Evolutionary conservation across 208 protist genomes (phyloP).

Genomic region (Trypanosoma vivax): DNA sequence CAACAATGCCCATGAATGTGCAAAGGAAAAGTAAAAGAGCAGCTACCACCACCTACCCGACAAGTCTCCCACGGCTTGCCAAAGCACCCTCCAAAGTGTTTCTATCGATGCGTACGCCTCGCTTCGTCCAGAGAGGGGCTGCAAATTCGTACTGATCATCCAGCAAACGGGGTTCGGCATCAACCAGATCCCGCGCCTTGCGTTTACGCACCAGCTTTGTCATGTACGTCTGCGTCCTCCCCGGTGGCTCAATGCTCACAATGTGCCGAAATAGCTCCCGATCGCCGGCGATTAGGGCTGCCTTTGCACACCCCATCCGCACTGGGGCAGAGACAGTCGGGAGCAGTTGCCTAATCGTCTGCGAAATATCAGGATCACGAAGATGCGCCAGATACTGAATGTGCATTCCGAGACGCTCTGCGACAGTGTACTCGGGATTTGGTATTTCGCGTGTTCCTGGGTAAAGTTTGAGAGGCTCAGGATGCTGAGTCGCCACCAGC

Average conservation of each 20-base stretch:
- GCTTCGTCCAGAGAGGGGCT: conserved; percentile 82
- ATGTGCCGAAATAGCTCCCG: conserved; percentile 76
- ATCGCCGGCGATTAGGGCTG: conserved; percentile 79
- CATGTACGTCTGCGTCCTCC: conserved; percentile 87
- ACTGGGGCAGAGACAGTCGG: conserved; percentile 50
- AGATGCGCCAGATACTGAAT: conserved; percentile 83
- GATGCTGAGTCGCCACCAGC: conserved; percentile 29
- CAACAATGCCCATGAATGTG: too few species aligned
- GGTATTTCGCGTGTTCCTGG: conserved; percentile 83
- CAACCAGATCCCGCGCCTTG: conserved; percentile 79
- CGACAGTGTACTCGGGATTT: conserved; percentile 80
- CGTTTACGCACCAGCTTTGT: conserved; percentile 81
- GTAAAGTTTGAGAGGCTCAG: conserved; percentile 47
- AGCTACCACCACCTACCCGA: conserved; percentile 3
- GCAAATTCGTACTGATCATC: conserved; percentile 89
- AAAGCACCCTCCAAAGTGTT: conserved; percentile 84
- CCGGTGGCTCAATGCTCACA: conserved; percentile 77
- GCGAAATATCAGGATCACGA: conserved; percentile 59
- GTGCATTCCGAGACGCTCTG: conserved; percentile 87
- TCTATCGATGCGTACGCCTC: conserved; percentile 76
- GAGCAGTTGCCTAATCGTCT: conserved; percentile 53
- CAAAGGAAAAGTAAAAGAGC: too few species aligned
- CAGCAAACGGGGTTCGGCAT: conserved; percentile 72
- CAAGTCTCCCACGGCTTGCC: conserved; percentile 28
- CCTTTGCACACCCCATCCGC: conserved; percentile 89